Percentiles rank a stretch among this genome's conserved stretches.
Evolutionary conservation across 2,329 filamentous ascomycete species (phyloP).

Genomic region (Orbilia ellipsospora): DNA sequence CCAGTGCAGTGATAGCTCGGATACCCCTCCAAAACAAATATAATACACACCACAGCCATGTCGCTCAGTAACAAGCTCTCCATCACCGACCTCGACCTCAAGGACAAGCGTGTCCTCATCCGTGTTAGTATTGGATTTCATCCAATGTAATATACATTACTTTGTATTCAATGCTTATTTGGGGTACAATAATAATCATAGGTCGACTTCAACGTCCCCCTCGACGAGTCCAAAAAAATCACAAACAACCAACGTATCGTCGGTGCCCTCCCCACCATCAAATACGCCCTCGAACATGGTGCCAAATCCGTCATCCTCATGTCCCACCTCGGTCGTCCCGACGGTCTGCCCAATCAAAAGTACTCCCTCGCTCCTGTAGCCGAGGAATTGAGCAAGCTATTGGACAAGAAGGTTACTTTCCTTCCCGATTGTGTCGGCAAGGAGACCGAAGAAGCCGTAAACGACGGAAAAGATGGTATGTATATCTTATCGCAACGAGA

Average conservation of each 20-base stretch:
- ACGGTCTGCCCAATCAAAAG: slow-evolving; percentile 88
- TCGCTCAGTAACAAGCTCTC: slow-evolving; percentile 98
- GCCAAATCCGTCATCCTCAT: slow-evolving; percentile 95
- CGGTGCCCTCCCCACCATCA: slow-evolving; percentile 93
- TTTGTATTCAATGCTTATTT: too few species aligned
- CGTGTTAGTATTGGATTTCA: slow-evolving; percentile 72
- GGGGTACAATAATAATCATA: neutral
- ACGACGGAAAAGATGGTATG: slow-evolving; percentile 75
- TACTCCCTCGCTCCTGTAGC: slow-evolving; percentile 95
- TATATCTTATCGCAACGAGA: neutral
- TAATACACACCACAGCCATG: slow-evolving; percentile 68
- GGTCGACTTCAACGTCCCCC: slow-evolving; percentile 99
- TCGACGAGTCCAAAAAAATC: slow-evolving; percentile 78
- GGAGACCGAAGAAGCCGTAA: slow-evolving; percentile 89
- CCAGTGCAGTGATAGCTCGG: too few species aligned
- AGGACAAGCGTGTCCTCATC: slow-evolving; percentile 98
- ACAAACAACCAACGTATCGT: slow-evolving; percentile 99
- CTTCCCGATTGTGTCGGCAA: slow-evolving; percentile 89
- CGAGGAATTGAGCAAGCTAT: slow-evolving; percentile 88
- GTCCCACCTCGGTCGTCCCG: slow-evolving; percentile 96
- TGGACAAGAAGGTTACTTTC: slow-evolving; percentile 85
- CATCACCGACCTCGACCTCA: slow-evolving; percentile 94
- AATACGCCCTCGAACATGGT: slow-evolving; percentile 88
- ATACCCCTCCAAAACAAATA: slow-evolving; percentile 11
- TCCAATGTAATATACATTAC: too few species aligned